A percentile compares a stretch with the other conserved stretches of the same genome.
These are phyloP conservation scores for Solanum hybrid DNA, from an alignment of 305 asterid species.

Conservation along the genomic window DNA sequence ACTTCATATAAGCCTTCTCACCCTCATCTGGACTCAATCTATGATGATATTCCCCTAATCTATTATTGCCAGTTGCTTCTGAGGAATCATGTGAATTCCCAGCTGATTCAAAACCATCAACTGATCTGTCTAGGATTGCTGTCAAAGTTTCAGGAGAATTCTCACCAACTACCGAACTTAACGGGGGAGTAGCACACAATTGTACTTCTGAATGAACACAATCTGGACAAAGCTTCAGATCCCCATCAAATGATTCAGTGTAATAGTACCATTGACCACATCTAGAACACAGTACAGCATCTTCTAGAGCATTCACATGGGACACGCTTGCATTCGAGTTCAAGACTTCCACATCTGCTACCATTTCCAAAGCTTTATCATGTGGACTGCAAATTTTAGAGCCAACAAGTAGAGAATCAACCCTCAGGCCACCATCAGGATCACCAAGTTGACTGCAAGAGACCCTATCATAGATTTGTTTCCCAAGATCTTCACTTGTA, in stretches of 20 bases:
- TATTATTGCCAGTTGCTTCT: conserved; percentile 25
- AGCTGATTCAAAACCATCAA: conserved; percentile 25
- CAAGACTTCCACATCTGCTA: conserved; percentile 27
- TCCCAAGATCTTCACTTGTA: conserved; percentile 26
- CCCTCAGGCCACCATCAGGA: conserved; percentile 15
- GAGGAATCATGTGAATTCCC: conserved; percentile 28
- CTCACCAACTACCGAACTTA: conserved; percentile 14
- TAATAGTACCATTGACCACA: conserved; percentile 37
- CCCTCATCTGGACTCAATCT: conserved; percentile 18
- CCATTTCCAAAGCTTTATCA: conserved; percentile 22
- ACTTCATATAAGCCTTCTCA: conserved; percentile 20
- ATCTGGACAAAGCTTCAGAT: conserved; percentile 42
- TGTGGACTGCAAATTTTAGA: conserved; percentile 24
- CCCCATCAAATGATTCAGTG: conserved; percentile 38
- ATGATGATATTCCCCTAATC: conserved; percentile 19
- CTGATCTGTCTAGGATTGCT: conserved; percentile 17
- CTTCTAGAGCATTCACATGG: conserved; percentile 24
- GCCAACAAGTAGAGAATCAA: conserved; percentile 21
- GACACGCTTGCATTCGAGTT: conserved; percentile 19
- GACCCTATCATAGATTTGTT: conserved; percentile 20
- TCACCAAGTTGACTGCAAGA: conserved; percentile 24
- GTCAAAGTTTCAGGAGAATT: conserved; percentile 22
- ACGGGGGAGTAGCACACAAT: conserved; percentile 14
- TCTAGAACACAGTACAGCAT: conserved; percentile 44
- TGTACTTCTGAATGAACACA: conserved; percentile 42